Evolutionary conservation across 305 asterid genomes (phyloP).

Genomic region (Fraxinus sp.): DNA sequence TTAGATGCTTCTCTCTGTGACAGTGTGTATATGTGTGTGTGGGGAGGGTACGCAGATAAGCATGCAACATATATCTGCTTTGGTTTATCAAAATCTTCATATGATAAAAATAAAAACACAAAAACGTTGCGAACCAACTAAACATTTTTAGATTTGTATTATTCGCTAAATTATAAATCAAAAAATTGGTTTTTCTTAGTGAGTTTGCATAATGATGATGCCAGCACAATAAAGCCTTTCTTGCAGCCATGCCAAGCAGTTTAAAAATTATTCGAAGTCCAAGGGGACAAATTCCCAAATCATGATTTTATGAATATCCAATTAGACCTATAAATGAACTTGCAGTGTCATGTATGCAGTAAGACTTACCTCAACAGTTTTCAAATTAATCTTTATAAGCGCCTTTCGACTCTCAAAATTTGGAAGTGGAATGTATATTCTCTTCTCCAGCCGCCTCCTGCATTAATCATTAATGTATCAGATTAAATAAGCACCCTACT

Average conservation of each 20-base stretch:
- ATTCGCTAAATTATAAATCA: neutral
- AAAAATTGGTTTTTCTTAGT: neutral
- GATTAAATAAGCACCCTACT: conserved; percentile 6
- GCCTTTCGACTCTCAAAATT: conserved; percentile 86
- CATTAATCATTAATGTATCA: conserved; percentile 24
- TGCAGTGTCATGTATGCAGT: neutral
- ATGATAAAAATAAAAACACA: neutral
- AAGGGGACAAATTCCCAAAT: neutral
- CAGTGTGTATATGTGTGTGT: neutral
- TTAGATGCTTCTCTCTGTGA: neutral
- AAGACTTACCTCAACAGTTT: conserved; percentile 75
- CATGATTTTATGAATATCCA: neutral
- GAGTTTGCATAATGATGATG: neutral
- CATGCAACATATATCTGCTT: neutral
- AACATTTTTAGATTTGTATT: neutral
- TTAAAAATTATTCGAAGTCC: neutral
- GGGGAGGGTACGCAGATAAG: neutral
- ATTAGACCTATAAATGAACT: neutral
- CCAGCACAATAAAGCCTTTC: neutral
- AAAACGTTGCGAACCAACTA: neutral
- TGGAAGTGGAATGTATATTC: conserved; percentile 95
- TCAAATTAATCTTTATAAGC: conserved; percentile 82
- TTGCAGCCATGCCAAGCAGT: neutral
- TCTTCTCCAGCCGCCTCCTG: conserved; percentile 91
- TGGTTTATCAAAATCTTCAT: neutral